Evolutionary conservation across 2,329 filamentous ascomycete species (phyloP).

Genomic region (Sclerotinia minor): DNA sequence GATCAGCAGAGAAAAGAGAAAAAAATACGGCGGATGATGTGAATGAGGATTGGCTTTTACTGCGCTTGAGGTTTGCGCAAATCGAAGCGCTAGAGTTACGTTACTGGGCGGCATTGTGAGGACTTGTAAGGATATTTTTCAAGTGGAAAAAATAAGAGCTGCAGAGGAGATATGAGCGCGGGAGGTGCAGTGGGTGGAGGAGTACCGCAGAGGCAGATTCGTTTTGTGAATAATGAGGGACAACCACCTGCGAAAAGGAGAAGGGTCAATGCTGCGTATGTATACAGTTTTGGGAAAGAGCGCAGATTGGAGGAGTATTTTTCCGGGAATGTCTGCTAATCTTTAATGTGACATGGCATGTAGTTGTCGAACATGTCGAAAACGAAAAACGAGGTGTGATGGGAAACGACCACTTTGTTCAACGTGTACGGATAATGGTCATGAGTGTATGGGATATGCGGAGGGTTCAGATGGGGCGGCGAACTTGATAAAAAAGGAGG

Average conservation of each 20-base stretch:
- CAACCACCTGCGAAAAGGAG: constrained; percentile 77
- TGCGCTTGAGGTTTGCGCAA: constrained; percentile 17
- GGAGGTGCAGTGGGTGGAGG: constrained; percentile 4
- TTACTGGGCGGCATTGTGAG: not conserved
- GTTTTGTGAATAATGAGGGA: constrained; percentile 80
- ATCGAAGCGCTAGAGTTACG: constrained; percentile 4
- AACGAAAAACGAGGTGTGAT: constrained; percentile 73
- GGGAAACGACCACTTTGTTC: constrained; percentile 71
- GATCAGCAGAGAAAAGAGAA: not conserved
- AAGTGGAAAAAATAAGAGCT: not conserved
- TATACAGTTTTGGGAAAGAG: constrained; percentile 37
- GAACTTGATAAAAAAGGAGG: constrained; percentile 35
- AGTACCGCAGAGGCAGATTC: constrained; percentile 55
- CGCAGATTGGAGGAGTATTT: not conserved
- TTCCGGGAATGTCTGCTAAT: constrained; percentile 2
- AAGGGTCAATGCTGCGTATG: constrained; percentile 76
- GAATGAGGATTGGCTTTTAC: not conserved
- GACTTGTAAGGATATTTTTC: not conserved
- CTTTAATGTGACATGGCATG: not conserved
- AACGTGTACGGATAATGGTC: constrained; percentile 70
- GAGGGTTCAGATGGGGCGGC: constrained; percentile 39
- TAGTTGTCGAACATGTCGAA: constrained; percentile 72
- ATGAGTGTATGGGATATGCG: constrained; percentile 67
- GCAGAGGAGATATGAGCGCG: constrained; percentile 10
- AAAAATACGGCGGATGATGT: constrained; percentile 1